phyloP scores from a whole-genome alignment of 306 rosid genomes.

The Fragaria ananassa region DNA sequence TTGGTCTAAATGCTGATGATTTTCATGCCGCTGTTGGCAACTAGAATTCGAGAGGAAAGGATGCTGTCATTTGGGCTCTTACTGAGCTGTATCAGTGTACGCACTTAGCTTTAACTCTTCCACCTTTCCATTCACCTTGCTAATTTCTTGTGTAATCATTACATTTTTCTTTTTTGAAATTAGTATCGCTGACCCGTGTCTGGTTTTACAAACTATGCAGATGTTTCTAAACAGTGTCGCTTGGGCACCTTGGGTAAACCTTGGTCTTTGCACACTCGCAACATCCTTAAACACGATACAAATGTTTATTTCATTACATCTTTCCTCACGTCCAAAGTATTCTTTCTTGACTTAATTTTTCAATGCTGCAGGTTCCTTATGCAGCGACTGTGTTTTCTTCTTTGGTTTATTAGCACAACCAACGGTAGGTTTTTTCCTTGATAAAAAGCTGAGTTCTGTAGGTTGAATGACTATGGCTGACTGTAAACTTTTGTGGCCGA shows the following conservation, averaged over 20 bases:
- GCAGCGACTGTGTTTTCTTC: conserved; percentile 43
- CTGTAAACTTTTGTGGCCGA: background rate
- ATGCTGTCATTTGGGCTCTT: conserved; percentile 67
- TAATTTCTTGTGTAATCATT: background rate
- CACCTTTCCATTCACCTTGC: background rate
- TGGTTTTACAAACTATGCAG: conserved; percentile 44
- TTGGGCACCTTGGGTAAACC: conserved; percentile 80
- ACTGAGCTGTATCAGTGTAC: conserved; percentile 49
- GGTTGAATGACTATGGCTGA: conserved; percentile 8
- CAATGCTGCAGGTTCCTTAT: conserved; percentile 76
- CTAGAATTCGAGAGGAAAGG: conserved; percentile 64
- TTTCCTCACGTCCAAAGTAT: background rate
- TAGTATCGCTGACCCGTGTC: conserved; percentile 10
- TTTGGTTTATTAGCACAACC: conserved; percentile 56
- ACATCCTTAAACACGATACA: background rate
- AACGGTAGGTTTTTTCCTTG: conserved; percentile 43
- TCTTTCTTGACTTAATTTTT: conserved; percentile 4
- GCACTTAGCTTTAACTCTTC: conserved; percentile 14
- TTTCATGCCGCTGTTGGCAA: conserved; percentile 62
- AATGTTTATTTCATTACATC: background rate
- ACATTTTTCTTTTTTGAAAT: background rate
- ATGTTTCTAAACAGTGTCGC: conserved; percentile 50
- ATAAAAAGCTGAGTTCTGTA: background rate
- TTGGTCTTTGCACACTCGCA: background rate
- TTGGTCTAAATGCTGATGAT: conserved; percentile 48